Conservation (phyloP, 2,329 filamentous ascomycete genomes). For the Diplodia intermedia region DNA sequence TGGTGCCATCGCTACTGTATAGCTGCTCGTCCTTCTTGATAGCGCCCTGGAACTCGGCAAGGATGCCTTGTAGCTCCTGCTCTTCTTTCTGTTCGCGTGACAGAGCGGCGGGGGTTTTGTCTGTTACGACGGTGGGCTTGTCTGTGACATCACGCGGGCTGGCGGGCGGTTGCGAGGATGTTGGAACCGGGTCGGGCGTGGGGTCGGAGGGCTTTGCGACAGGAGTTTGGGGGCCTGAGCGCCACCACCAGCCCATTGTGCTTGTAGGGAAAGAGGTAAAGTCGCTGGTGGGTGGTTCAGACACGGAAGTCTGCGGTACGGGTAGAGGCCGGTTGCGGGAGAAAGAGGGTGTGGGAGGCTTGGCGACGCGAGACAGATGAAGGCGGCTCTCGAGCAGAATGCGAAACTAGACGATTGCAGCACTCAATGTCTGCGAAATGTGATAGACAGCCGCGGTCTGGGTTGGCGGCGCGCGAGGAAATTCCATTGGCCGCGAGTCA, state of each 20-base stretch:
- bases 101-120: constrained; percentile 35
- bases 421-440: not conserved
- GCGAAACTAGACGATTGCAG: not conserved
- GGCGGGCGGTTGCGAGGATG: constrained; percentile 35
- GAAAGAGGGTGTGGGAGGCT: not conserved
- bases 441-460: not conserved
- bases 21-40: constrained; percentile 31
- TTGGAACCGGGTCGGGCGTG: constrained; percentile 35
- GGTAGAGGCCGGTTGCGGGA: constrained; percentile 1
- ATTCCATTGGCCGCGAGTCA: constrained; percentile 29
- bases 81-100: constrained; percentile 59
- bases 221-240: constrained; percentile 42
- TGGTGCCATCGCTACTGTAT: constrained; percentile 32
- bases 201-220: constrained; percentile 33
- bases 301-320: not conserved
- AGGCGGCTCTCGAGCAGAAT: not conserved
- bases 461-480: constrained; percentile 1
- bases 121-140: constrained; percentile 31
- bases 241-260: constrained; percentile 56
- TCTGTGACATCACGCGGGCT: constrained; percentile 35
- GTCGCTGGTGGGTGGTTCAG: constrained; percentile 2
- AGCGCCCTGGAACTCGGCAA: constrained; percentile 55
- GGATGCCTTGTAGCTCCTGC: constrained; percentile 61
- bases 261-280: not conserved
- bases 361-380: constrained; percentile 3